These are phyloP conservation scores for Neostapfia colusana DNA, from an alignment of 176 grass and related monocot genomes.

Conservation along the genomic window DNA sequence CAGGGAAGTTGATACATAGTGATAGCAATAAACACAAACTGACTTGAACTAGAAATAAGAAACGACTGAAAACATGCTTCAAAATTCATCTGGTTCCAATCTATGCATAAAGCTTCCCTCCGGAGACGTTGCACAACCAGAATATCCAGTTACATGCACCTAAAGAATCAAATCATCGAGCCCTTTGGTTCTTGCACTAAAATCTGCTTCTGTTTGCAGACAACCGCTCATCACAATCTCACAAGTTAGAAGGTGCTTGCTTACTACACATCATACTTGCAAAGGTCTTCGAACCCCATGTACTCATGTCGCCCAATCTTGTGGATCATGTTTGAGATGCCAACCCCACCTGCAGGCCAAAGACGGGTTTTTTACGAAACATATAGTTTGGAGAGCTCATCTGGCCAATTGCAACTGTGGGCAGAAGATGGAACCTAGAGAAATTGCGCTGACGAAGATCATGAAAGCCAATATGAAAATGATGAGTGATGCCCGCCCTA, in stretches of 20 bases:
- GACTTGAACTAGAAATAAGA: constrained; percentile 9
- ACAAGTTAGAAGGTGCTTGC: neutral
- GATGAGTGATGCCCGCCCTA: constrained; percentile 84
- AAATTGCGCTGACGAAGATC: constrained; percentile 85
- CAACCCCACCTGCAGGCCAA: constrained; percentile 70
- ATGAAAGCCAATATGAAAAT: constrained; percentile 91
- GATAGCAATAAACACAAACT: neutral
- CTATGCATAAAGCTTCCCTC: neutral
- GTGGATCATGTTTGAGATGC: constrained; percentile 71
- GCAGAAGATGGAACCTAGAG: constrained; percentile 53
- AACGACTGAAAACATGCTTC: constrained; percentile 5
- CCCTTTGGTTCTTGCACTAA: constrained; percentile 1
- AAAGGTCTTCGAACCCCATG: constrained; percentile 93
- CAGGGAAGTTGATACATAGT: constrained; percentile 24
- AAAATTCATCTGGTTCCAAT: constrained; percentile 24
- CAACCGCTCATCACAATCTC: neutral
- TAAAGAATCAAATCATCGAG: constrained; percentile 7
- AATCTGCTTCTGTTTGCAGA: neutral
- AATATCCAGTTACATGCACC: constrained; percentile 5
- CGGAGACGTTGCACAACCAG: neutral
- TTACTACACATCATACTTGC: constrained; percentile 61
- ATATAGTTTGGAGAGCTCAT: neutral
- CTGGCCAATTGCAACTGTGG: neutral
- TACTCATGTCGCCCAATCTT: constrained; percentile 66
- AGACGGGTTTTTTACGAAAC: constrained; percentile 1